Conservation (phyloP, 768 basidiomycete genomes). For the Cystobasidium onofrii region DNA sequence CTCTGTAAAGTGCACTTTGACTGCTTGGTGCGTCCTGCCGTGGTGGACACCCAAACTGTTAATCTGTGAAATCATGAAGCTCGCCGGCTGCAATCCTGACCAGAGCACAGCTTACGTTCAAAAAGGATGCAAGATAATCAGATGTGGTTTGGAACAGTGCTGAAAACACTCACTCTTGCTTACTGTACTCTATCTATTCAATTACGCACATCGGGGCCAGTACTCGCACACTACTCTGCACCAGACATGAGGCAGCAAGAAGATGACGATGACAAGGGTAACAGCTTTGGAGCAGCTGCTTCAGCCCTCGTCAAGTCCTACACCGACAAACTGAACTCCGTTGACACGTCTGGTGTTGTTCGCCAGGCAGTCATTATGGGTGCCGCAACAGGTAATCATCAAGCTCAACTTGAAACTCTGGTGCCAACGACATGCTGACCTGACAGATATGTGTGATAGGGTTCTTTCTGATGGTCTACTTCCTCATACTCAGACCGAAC, state of each 20-base stretch:
- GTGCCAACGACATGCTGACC: no score
- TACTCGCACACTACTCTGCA: not conserved
- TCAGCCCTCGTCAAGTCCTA: conserved; percentile 12
- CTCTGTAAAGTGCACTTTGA: not conserved
- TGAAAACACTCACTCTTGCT: no score
- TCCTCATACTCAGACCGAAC: not conserved
- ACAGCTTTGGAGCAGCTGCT: not conserved
- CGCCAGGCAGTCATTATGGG: not conserved
- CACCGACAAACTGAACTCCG: conserved; percentile 25
- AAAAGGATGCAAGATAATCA: not conserved
- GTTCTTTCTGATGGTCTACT: not conserved
- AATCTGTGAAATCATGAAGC: not conserved
- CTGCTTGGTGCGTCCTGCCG: no score
- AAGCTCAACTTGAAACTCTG: no score
- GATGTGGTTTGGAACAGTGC: no score
- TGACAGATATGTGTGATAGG: not conserved
- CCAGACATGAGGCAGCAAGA: no score
- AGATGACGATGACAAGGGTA: no score
- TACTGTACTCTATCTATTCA: no score
- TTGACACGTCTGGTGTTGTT: conserved; percentile 10
- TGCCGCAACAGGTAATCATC: not conserved
- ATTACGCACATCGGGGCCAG: not conserved
- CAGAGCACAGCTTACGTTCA: not conserved
- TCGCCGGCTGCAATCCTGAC: not conserved
- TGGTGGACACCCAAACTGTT: no score